Percentiles rank a stretch among this genome's conserved stretches.
Conservation (phyloP, 2,329 filamentous ascomycete genomes). For the Cordyceps fumosorosea region DNA sequence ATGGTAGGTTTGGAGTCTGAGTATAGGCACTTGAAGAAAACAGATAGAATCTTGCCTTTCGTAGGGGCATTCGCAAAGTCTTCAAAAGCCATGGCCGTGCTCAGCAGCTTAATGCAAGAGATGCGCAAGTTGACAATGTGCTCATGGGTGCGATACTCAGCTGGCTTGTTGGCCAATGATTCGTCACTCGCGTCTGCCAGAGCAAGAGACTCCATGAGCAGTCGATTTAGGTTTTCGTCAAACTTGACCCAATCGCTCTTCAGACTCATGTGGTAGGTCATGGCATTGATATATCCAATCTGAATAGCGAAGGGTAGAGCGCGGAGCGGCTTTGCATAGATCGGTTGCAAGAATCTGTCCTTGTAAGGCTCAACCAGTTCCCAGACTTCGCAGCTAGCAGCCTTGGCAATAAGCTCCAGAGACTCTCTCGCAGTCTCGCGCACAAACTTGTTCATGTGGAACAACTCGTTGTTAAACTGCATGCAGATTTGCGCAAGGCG, state of each 20-base stretch:
- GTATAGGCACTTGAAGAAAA: constrained; percentile 98
- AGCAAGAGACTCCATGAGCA: constrained; percentile 89
- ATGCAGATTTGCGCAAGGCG: constrained; percentile 73
- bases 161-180: constrained; percentile 82
- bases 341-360: constrained; percentile 80
- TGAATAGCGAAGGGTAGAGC: constrained; percentile 91
- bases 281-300: constrained; percentile 96
- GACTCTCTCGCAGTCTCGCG: constrained; percentile 78
- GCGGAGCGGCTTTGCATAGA: constrained; percentile 90
- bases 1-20: constrained; percentile 89
- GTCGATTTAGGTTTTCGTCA: constrained; percentile 81
- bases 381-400: constrained; percentile 71
- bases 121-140: constrained; percentile 87
- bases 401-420: constrained; percentile 73
- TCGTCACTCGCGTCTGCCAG: constrained; percentile 94
- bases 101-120: constrained; percentile 86
- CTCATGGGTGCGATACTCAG: constrained; percentile 92
- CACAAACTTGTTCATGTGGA: constrained; percentile 93
- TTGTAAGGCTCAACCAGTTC: constrained; percentile 87
- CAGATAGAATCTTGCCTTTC: constrained; percentile 70
- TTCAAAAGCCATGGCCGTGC: constrained; percentile 86
- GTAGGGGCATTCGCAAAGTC: constrained; percentile 74
- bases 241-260: constrained; percentile 86
- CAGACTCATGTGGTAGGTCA: constrained; percentile 88
- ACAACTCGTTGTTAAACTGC: constrained; percentile 79